phyloP scores from a whole-genome alignment of 352 stramenopile genomes.

The Pythium chondricola region DNA sequence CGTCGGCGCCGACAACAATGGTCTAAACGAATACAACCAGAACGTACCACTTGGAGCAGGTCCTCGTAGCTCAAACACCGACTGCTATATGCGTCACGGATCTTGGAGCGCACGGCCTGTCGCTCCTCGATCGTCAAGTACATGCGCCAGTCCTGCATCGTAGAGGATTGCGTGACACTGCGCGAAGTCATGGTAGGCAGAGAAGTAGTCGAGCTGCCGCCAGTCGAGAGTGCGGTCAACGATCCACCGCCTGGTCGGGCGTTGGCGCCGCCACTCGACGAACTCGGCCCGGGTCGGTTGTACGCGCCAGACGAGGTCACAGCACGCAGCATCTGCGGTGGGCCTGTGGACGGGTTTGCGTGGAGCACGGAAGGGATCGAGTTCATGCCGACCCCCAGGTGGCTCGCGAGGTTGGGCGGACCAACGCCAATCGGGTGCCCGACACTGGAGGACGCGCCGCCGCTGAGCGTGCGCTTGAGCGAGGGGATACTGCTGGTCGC shows the following conservation, averaged over 20 bases:
- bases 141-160: slow-evolving; percentile 86
- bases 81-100: slow-evolving; percentile 80
- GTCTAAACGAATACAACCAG: background rate
- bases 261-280: slow-evolving; percentile 5
- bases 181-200: slow-evolving; percentile 30
- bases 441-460: slow-evolving; percentile 32
- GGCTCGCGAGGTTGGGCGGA: slow-evolving; percentile 26
- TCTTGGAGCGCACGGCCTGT: slow-evolving; percentile 83
- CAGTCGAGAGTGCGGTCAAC: slow-evolving; percentile 13
- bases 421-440: slow-evolving; percentile 30
- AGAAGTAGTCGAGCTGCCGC: slow-evolving; percentile 14
- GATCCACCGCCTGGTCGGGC: slow-evolving; percentile 4
- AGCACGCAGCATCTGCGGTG: slow-evolving; percentile 78
- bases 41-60: slow-evolving; percentile 80
- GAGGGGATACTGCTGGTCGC: slow-evolving; percentile 63
- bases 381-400: slow-evolving; percentile 64
- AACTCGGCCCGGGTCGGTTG: slow-evolving; percentile 38
- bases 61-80: slow-evolving; percentile 84
- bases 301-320: slow-evolving; percentile 79
- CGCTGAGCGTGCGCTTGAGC: slow-evolving; percentile 81
- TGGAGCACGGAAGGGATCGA: slow-evolving; percentile 77
- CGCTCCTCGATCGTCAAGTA: slow-evolving; percentile 89
- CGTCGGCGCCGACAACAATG: background rate
- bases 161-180: slow-evolving; percentile 54
- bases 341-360: slow-evolving; percentile 54